Base-by-base conservation (phyloP, 225 moss, liverwort and hornwort species). In the Pleurozium schreberi region DNA sequence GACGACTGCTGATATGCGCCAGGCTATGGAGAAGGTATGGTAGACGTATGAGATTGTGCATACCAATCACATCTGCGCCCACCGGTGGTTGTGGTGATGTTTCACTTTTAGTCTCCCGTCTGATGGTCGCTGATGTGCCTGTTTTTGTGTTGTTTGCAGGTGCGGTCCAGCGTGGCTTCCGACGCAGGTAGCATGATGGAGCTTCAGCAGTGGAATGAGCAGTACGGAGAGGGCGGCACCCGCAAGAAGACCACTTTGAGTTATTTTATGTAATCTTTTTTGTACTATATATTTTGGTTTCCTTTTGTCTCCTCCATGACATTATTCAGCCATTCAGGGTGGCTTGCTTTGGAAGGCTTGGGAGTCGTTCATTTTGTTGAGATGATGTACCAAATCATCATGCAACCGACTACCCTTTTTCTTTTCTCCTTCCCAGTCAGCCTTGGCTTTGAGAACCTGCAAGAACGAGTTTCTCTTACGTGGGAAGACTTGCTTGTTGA, bases 1-100 rank as follows among this genome's bases (percentile, higher is more conserved):
- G 91, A 97, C 90, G 75, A 97, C 93, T 91, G 93, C 94, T 82
- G 98, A 98, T 66, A 96, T 98, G 97, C 95, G 96, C 34, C 95
- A 97, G 92, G 97, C 98, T 45, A 98, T 98, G 96, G 98, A 98
- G 85, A 98, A 98, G 97, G 98, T 95, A 91, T 26, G 52, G 33
- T 74, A 15, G 58, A 71, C 78, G 15, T 33, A 6, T 52, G 67
- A 66, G 52, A 71, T 63, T 33, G 36, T 40, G 30, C 80, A 34
- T 61, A 26, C 53, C 27, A 40, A 84, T 33, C 49, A 10, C 33
- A 50, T 83, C 36, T 82, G 45, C 62, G 14, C 36, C 18, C 52
- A 5, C 21, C n/a, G 12, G 43, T 20, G 11, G 18, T 21, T 66
- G 19, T 66, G 9, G 20, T 82, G 45, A 47, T 76, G 60, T 75